A percentile compares a stretch with the other conserved stretches of the same genome.
phyloP scores from a whole-genome alignment of 345 rosid genomes.

The Cardamine resedifolia region DNA sequence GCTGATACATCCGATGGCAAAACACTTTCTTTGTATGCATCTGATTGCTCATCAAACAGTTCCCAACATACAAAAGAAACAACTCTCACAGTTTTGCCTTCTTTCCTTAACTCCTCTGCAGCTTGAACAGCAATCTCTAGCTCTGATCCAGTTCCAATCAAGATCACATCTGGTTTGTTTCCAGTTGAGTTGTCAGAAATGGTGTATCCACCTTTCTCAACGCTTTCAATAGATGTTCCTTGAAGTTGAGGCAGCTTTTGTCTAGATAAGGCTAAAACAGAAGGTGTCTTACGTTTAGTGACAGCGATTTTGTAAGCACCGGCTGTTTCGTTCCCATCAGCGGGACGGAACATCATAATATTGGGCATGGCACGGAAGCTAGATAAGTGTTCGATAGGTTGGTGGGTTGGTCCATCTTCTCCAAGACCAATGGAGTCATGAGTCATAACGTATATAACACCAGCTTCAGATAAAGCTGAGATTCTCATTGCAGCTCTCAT shows the following conservation, averaged over 20 bases:
- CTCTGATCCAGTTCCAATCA: conserved; percentile 96
- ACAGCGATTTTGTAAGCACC: conserved; percentile 92
- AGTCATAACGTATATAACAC: conserved; percentile 96
- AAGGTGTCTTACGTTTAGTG: conserved; percentile 74
- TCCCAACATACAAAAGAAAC: conserved; percentile 92
- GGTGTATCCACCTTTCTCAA: conserved; percentile 81
- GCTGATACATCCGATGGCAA: conserved; percentile 72
- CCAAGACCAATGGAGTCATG: conserved; percentile 99
- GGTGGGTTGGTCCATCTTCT: conserved; percentile 99
- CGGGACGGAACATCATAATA: conserved; percentile 92
- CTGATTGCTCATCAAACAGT: conserved; percentile 74
- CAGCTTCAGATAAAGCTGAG: conserved; percentile 78
- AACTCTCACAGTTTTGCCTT: conserved; percentile 76
- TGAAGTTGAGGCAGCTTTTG: conserved; percentile 85
- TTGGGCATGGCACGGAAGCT: conserved; percentile 99
- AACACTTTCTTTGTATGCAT: conserved; percentile 84
- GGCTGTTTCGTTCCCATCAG: conserved; percentile 96
- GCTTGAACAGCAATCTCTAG: conserved; percentile 77
- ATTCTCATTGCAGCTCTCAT: conserved; percentile 97
- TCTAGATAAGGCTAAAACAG: conserved; percentile 82
- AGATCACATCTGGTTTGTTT: conserved; percentile 84
- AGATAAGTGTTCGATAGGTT: conserved; percentile 91
- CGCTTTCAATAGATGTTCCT: conserved; percentile 88
- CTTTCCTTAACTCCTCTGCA: conserved; percentile 69
- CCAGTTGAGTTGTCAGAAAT: conserved; percentile 86